Evolutionary conservation across 371 early-diverging fungal species (phyloP).

Genomic region (Apophysomyces variabilis): DNA sequence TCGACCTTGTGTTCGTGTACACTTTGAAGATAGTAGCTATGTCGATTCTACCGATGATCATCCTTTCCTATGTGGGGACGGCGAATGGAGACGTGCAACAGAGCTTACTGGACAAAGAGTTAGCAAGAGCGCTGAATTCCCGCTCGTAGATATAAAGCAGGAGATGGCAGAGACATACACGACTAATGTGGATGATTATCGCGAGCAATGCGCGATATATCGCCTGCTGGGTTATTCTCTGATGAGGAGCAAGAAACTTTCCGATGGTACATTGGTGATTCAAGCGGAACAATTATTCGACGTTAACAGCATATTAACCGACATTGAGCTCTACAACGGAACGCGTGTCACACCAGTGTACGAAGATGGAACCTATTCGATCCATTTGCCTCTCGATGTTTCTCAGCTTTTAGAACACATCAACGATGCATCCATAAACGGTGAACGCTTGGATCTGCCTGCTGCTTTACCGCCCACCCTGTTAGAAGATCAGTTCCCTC

Average conservation of each 20-base stretch:
- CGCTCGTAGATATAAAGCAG: slow-evolving; percentile 1
- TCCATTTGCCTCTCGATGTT: neutral
- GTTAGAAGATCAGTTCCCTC: neutral
- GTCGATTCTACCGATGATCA: slow-evolving; percentile 3
- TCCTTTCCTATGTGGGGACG: slow-evolving; percentile 1
- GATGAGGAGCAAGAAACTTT: neutral
- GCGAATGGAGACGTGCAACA: slow-evolving; percentile 3
- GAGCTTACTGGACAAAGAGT: neutral
- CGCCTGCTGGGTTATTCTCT: neutral
- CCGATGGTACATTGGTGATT: neutral
- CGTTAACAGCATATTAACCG: neutral
- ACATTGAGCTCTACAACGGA: neutral
- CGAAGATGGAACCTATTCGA: neutral
- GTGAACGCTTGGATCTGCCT: neutral
- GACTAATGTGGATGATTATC: neutral
- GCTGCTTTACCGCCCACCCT: neutral
- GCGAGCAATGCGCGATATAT: slow-evolving; percentile 1
- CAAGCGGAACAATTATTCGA: neutral
- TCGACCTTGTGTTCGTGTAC: slow-evolving; percentile 1
- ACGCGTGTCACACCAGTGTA: neutral
- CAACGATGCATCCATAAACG: neutral
- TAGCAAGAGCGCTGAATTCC: neutral
- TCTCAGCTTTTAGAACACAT: neutral
- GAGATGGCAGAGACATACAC: slow-evolving; percentile 3
- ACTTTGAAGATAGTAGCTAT: slow-evolving; percentile 1